These are phyloP conservation scores for Podosphaera leucotricha DNA, from an alignment of 2,329 filamentous ascomycete genomes.

Conservation along the genomic window DNA sequence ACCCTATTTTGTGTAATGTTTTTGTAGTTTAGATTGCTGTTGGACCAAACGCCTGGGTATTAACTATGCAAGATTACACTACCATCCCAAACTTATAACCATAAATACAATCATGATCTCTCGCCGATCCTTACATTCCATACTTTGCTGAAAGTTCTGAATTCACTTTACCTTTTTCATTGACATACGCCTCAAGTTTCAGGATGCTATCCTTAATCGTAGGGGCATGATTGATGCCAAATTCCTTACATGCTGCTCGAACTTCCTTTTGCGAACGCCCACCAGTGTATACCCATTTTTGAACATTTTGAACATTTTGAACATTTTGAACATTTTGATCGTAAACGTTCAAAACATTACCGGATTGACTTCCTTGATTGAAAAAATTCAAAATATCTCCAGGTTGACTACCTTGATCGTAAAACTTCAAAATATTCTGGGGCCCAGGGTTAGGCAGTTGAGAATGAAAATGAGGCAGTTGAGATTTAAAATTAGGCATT, in stretches of 20 bases:
- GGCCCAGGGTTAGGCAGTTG: constrained; percentile 3
- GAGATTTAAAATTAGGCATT: not conserved
- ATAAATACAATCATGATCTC: not conserved
- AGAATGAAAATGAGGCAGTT: constrained; percentile 1
- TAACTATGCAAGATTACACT: not conserved
- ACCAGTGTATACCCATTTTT: constrained; percentile 6
- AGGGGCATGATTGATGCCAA: constrained; percentile 4
- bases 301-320: not conserved
- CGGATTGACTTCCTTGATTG: not conserved
- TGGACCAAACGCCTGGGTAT: not conserved
- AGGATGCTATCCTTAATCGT: constrained; percentile 6
- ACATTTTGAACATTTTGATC: not conserved
- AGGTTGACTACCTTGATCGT: not conserved
- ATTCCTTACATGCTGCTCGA: constrained; percentile 7
- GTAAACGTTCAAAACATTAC: not conserved
- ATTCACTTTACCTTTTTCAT: constrained; percentile 3
- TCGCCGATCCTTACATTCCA: constrained; percentile 1
- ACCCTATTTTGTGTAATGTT: too few species aligned
- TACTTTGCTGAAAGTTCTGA: constrained; percentile 3
- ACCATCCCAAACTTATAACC: not conserved
- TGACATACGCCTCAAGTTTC: constrained; percentile 6
- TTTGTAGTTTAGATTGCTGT: not conserved
- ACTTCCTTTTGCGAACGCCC: constrained; percentile 4
- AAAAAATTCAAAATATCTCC: not conserved
- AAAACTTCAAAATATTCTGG: not conserved